Evolutionary conservation across 169 alveolate species (phyloP), one percentile per base, ranked within the genome.

Genomic region (Eimeria acervulina): DNA sequence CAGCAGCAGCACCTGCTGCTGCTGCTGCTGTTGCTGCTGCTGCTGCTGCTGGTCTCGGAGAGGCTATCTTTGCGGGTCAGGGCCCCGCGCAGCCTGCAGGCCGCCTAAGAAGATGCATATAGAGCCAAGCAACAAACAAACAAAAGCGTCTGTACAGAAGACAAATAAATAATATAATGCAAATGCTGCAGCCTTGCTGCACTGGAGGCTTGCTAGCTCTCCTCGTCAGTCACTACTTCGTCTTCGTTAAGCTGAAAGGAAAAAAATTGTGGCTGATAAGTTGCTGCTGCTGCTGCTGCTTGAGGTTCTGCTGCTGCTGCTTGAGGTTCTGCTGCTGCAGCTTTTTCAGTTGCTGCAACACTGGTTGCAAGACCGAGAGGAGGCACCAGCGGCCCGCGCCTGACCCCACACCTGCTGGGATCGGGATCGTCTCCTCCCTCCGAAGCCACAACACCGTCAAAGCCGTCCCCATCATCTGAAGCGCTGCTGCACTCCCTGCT

Each of bases 361-460:
- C 15, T 31, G 26, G 84, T 8, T 6, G 84, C 10, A 17, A 80
- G 13, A n/a, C 89, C 89, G 23, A 80, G 61, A 80, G 89, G 89
- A 21, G 89, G 89, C 59, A 80, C 89, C 47, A 80, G 42, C n/a
- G 89, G 89, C 21, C 66, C 13, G 40, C 66, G 61, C 66, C 68
- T 80, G 66, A 31, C 28, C 26, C 38, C n/a, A 31, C 59, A 33
- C 51, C 10, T 74, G 85, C 33, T 74, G 19, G 66, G 66, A 33
- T 38, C 61, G 59, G n/a, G 31, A 13, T 40, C 61, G 33, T 40
- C 89, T 6, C 38, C 59, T 17, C 89, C 89, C 66, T 80, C 89
- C 36, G 89, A 80, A 17, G 89, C 89, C 31, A 80, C 89, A 42
- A 80, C 66, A 13, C 89, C 89, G 33, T 80, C 89, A n/a, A 80